Evolutionary conservation across 2,329 filamentous ascomycete species (phyloP), one percentile per base, ranked within the genome.

Genomic region (Pleomassaria siparia): DNA sequence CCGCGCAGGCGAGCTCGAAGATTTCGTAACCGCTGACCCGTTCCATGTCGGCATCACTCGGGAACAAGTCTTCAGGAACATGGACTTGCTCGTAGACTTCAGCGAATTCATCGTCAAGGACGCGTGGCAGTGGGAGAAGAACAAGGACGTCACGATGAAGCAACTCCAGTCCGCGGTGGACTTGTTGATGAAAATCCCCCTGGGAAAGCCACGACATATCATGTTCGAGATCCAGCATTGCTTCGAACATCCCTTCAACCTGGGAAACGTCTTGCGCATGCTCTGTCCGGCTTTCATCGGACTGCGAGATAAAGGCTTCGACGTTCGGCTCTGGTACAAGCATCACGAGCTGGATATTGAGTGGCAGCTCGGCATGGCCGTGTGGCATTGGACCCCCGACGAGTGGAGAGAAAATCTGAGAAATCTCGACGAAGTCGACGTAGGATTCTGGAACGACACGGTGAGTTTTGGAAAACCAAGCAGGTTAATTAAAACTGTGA

Each of bases 11-110:
- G 28, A 43, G 29, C 7, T 43, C 6, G 16, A 43, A 24, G 18
- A 35, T 3, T 43, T 35, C 16, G 9, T 32, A 8, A 33, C 16
- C 3, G 29, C 7, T 2, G 41, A 43, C 26, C 28, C n/a, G 16
- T 43, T 35, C 15, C 41, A 43, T 35, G 41, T 43, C 7, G 41
- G 41, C 28, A 24, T 43, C 9, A 43, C 41, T 9, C 41, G 41
- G 8, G 30, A 21, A n/a, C 28, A 43, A 16, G 16, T 43, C 4
- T 35, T 43, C 29, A n/a, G 41, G 5, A 18, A 24, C 16, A 10
- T 35, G 29, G 41, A 35, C 18, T 20, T 43, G 20, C 12, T 4
- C 10, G 24, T 43, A 6, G n/a, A 32, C 4, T 33, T 43, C 9
- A 5, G 29, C 4, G 9, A 21, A 2, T 24, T 43, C 21, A 12